phyloP scores from a whole-genome alignment of 495 filamentous ascomycete genomes.

The Neurospora africana region DNA sequence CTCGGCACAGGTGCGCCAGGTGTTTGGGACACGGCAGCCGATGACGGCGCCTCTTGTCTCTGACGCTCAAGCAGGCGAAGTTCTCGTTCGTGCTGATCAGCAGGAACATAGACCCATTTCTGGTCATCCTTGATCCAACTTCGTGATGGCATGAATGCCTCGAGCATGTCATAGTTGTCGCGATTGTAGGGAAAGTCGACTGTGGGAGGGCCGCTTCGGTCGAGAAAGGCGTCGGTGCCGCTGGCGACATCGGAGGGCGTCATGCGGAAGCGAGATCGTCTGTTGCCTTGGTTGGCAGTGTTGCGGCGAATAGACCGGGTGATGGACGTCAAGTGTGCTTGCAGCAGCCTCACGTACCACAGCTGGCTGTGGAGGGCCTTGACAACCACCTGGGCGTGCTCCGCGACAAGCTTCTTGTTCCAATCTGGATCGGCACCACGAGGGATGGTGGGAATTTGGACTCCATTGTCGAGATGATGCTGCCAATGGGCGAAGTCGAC shows the following conservation, averaged over 20 bases:
- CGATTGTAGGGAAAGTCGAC: slow-evolving; percentile 40
- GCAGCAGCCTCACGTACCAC: slow-evolving; percentile 39
- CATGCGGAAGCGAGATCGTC: slow-evolving; percentile 36
- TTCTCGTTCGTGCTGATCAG: slow-evolving; percentile 34
- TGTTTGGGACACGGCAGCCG: not conserved
- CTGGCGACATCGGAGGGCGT: slow-evolving; percentile 29
- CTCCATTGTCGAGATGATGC: slow-evolving; percentile 33
- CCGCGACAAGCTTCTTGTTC: slow-evolving; percentile 33
- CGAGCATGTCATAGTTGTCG: slow-evolving; percentile 46
- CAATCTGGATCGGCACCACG: slow-evolving; percentile 33
- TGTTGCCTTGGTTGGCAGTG: slow-evolving; percentile 34
- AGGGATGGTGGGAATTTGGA: slow-evolving; percentile 40
- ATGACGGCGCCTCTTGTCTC: not conserved
- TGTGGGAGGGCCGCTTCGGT: slow-evolving; percentile 33
- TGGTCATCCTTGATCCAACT: slow-evolving; percentile 28
- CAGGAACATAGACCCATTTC: slow-evolving; percentile 35
- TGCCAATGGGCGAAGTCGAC: slow-evolving; percentile 49
- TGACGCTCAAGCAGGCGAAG: slow-evolving; percentile 8
- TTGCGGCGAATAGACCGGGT: slow-evolving; percentile 40
- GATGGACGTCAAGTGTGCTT: slow-evolving; percentile 40
- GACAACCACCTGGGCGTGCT: slow-evolving; percentile 29
- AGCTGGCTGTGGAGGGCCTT: slow-evolving; percentile 33
- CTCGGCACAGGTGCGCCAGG: not conserved
- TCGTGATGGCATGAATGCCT: slow-evolving; percentile 38
- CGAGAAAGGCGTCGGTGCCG: slow-evolving; percentile 38